These are phyloP conservation scores for Ustilago xerochloae DNA, from an alignment of 1,284 basidiomycete genomes.

Conservation along the genomic window DNA sequence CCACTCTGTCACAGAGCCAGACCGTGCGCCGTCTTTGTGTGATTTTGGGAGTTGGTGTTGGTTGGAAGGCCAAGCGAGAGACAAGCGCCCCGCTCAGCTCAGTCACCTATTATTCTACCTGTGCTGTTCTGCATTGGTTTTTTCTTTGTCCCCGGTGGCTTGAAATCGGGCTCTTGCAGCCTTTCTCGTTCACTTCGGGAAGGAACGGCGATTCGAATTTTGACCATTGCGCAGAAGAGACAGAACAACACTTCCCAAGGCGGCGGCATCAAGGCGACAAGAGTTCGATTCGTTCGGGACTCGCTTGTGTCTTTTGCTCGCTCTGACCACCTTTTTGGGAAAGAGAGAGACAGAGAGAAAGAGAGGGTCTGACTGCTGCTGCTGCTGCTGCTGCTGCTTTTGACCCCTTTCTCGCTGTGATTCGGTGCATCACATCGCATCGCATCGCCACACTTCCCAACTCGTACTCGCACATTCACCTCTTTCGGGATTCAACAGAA, in stretches of 20 bases:
- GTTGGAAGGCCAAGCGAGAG: neutral
- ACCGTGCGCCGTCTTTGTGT: neutral
- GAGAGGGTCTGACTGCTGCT: too few species aligned
- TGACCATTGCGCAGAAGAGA: slow-evolving; percentile 4
- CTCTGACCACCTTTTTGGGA: slow-evolving; percentile 18
- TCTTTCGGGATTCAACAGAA: slow-evolving; percentile 7
- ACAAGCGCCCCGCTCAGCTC: neutral
- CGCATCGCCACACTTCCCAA: slow-evolving; percentile 10
- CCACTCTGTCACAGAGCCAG: neutral
- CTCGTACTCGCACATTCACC: neutral
- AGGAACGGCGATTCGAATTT: slow-evolving; percentile 16
- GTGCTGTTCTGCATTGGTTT: too few species aligned
- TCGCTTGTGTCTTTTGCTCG: neutral
- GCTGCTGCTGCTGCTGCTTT: too few species aligned
- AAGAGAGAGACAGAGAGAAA: slow-evolving; percentile 1
- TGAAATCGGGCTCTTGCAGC: neutral
- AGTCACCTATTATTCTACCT: too few species aligned
- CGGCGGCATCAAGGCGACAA: too few species aligned
- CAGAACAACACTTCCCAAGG: neutral
- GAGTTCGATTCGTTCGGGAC: too few species aligned
- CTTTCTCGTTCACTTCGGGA: neutral
- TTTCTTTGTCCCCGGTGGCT: neutral
- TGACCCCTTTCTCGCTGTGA: neutral
- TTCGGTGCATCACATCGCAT: slow-evolving; percentile 16
- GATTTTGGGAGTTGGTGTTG: neutral